A percentile compares a stretch with the other conserved stretches of the same genome.
phyloP scores from a whole-genome alignment of 2,329 filamentous ascomycete species.

The Aspergillus carbonarius region DNA sequence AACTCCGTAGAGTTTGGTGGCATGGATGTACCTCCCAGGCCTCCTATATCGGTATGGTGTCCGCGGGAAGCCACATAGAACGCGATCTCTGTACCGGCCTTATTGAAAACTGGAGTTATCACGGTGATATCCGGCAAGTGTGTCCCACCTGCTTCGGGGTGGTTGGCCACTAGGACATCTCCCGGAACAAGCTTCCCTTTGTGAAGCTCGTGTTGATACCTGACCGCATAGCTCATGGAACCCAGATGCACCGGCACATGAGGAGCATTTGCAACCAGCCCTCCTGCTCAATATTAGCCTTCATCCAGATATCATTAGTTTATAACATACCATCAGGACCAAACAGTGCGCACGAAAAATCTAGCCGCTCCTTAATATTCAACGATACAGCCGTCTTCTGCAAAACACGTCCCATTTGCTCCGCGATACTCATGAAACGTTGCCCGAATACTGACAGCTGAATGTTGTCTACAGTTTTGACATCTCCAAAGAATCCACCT shows the following conservation, averaged over 20 bases:
- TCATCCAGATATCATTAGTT: background rate
- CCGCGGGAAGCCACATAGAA: conserved; percentile 75
- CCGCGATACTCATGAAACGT: conserved; percentile 81
- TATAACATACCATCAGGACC: conserved; percentile 52
- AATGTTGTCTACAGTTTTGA: conserved; percentile 66
- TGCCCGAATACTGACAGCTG: conserved; percentile 77
- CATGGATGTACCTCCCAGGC: conserved; percentile 53
- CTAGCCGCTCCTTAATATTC: conserved; percentile 80
- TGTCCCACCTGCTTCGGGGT: conserved; percentile 80
- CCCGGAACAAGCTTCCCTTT: conserved; percentile 69
- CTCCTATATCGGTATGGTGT: conserved; percentile 68
- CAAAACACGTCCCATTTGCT: conserved; percentile 77
- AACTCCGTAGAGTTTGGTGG: conserved; percentile 38
- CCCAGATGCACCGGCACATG: conserved; percentile 77
- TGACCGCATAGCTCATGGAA: conserved; percentile 76
- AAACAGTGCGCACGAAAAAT: conserved; percentile 79
- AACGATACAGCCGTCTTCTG: conserved; percentile 74
- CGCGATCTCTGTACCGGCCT: conserved; percentile 58
- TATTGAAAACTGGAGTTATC: conserved; percentile 72
- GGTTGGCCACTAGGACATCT: conserved; percentile 76
- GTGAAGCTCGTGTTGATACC: conserved; percentile 73
- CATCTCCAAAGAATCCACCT: background rate
- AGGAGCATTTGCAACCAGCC: conserved; percentile 65
- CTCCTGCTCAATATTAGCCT: conserved; percentile 47
- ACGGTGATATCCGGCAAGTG: conserved; percentile 78